phyloP scores from a whole-genome alignment of 805 yeast genomes.

The Cyberlindnera bimundalis region DNA sequence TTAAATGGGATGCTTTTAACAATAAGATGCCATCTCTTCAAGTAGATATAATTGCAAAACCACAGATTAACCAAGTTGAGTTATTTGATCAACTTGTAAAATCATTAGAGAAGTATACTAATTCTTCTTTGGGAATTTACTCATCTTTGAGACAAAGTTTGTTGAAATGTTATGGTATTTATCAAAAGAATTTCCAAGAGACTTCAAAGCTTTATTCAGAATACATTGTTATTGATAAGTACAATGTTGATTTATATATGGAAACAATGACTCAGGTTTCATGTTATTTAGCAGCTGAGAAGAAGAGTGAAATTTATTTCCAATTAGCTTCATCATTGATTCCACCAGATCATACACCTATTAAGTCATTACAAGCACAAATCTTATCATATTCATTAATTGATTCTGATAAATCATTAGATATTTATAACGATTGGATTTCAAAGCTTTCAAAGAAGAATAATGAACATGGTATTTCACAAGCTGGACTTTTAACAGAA shows the following conservation, averaged over 20 bases:
- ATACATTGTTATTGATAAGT: slow-evolving; percentile 37
- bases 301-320: slow-evolving; percentile 29
- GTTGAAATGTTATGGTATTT: slow-evolving; percentile 18
- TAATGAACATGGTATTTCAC: slow-evolving; percentile 34
- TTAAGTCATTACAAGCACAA: slow-evolving; percentile 35
- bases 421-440: slow-evolving; percentile 45
- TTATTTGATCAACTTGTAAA: slow-evolving; percentile 3
- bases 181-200: slow-evolving; percentile 9
- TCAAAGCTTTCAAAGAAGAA: slow-evolving; percentile 33
- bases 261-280: slow-evolving; percentile 38
- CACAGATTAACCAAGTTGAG: slow-evolving; percentile 5
- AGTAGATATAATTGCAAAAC: background rate
- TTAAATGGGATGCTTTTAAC: slow-evolving; percentile 3
- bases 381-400: slow-evolving; percentile 41
- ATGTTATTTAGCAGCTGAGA: slow-evolving; percentile 38
- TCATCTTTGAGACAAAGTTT: slow-evolving; percentile 7
- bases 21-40: slow-evolving; percentile 2
- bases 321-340: slow-evolving; percentile 38
- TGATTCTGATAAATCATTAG: slow-evolving; percentile 38
- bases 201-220: slow-evolving; percentile 27
- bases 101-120: slow-evolving; percentile 8
- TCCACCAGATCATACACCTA: slow-evolving; percentile 26
- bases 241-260: slow-evolving; percentile 40
- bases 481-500: slow-evolving; percentile 44
- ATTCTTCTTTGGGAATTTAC: background rate